phyloP scores from a whole-genome alignment of 257 asterid species.

The Rehmannia glutinosa region DNA sequence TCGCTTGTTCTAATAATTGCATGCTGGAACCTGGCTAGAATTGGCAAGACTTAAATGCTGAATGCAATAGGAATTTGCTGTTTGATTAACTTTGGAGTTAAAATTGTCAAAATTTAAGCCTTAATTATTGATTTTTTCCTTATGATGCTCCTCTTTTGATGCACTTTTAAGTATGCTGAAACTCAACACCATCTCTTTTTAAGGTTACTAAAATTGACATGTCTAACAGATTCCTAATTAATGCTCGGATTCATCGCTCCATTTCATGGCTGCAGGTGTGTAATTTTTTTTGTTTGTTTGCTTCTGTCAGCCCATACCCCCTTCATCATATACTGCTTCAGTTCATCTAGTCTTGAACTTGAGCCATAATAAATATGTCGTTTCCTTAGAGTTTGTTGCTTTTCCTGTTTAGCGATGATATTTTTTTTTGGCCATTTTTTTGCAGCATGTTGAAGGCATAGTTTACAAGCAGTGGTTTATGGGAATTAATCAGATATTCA shows the following conservation, averaged over 20 bases:
- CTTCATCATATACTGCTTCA: neutral
- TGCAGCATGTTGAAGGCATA: conserved; percentile 29
- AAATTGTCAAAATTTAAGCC: too few species aligned
- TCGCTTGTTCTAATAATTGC: too few species aligned
- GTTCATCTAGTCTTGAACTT: neutral
- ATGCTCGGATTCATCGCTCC: conserved; percentile 7
- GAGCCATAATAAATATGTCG: neutral
- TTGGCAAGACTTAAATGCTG: too few species aligned
- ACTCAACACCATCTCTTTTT: neutral
- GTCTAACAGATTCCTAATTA: conserved; percentile 35
- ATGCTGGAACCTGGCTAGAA: too few species aligned
- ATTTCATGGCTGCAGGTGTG: conserved; percentile 24
- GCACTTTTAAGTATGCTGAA: neutral
- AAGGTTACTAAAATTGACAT: neutral
- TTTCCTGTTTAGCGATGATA: conserved; percentile 13
- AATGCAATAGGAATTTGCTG: too few species aligned
- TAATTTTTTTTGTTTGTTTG: neutral
- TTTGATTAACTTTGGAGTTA: too few species aligned
- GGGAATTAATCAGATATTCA: neutral
- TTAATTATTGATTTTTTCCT: neutral
- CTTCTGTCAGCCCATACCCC: neutral
- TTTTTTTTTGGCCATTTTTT: neutral
- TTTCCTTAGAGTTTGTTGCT: too few species aligned
- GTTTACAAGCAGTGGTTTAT: conserved; percentile 9
- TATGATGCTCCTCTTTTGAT: neutral